Conservation (phyloP, 139 green algal species). For the Chlorokybus atmophyticus region DNA sequence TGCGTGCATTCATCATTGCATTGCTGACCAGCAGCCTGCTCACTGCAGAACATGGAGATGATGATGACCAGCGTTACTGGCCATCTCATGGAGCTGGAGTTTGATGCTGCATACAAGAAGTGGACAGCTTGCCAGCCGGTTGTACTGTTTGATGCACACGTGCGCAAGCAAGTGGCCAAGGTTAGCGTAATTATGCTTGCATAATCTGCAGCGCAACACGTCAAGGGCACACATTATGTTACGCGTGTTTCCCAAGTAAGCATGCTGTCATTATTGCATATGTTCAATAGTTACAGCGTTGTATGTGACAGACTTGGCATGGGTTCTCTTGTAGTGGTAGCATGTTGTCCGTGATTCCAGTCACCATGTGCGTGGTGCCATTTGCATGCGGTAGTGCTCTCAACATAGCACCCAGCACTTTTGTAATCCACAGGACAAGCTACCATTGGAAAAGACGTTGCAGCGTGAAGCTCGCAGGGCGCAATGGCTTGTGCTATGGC, state of each 20-base stretch:
- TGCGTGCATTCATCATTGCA: no score
- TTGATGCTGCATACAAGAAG: conserved; percentile 33
- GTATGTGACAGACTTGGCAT: no score
- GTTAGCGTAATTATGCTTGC: conserved; percentile 11
- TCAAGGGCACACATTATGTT: no score
- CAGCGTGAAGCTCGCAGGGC: conserved; percentile 44
- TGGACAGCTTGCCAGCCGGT: conserved; percentile 30
- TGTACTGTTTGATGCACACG: neutral
- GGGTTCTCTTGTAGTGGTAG: no score
- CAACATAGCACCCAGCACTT: no score
- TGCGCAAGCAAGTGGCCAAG: conserved; percentile 1
- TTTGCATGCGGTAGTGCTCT: no score
- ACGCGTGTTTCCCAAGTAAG: no score
- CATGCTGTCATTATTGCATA: no score
- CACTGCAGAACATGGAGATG: conserved; percentile 52
- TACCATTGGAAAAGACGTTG: conserved; percentile 55
- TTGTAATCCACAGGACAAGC: conserved; percentile 49
- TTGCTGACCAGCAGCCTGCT: no score
- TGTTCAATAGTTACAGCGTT: no score
- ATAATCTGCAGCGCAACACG: neutral
- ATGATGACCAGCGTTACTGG: conserved; percentile 83
- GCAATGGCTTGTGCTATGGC: conserved; percentile 85
- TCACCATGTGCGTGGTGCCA: no score
- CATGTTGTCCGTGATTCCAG: no score
- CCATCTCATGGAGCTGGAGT: conserved; percentile 86